Percentiles rank a stretch among this genome's conserved stretches.
phyloP scores from a whole-genome alignment of 176 grass and related monocot species.

The Avena atlantica region DNA sequence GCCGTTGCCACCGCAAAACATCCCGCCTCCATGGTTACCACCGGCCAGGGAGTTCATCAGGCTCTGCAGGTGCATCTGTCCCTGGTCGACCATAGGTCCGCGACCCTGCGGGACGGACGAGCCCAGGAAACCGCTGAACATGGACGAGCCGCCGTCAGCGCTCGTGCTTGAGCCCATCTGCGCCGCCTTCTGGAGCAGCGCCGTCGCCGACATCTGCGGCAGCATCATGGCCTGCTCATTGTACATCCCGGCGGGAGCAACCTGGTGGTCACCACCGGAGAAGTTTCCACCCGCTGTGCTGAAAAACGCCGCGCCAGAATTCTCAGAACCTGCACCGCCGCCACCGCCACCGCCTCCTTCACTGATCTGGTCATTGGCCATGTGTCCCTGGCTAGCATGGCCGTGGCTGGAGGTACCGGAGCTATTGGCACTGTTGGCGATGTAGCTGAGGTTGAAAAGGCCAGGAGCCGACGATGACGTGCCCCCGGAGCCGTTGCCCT shows the following conservation, averaged over 20 bases:
- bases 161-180: slow-evolving; percentile 83
- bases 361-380: slow-evolving; percentile 51
- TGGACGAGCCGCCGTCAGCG: slow-evolving; percentile 48
- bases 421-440: slow-evolving; percentile 58
- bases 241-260: slow-evolving; percentile 59
- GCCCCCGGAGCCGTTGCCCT: slow-evolving; percentile 58
- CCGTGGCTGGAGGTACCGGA: slow-evolving; percentile 59
- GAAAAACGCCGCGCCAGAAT: slow-evolving; percentile 60
- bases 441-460: slow-evolving; percentile 76
- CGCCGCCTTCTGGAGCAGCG: slow-evolving; percentile 91
- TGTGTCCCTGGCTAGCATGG: slow-evolving; percentile 59
- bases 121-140: slow-evolving; percentile 53
- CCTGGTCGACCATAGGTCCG: slow-evolving; percentile 56
- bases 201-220: slow-evolving; percentile 93
- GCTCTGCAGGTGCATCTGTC: slow-evolving; percentile 71
- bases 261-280: slow-evolving; percentile 53
- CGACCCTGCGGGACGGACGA: slow-evolving; percentile 40
- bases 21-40: slow-evolving; percentile 39
- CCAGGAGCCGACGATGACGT: slow-evolving; percentile 47
- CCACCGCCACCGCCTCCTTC: slow-evolving; percentile 44
- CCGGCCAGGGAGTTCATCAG: slow-evolving; percentile 88
- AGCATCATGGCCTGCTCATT: slow-evolving; percentile 58
- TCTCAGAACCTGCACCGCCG: slow-evolving; percentile 45
- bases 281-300: slow-evolving; percentile 50
- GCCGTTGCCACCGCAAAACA: slow-evolving; percentile 44